phyloP scores from a whole-genome alignment of 176 grass and related monocot species.

The Avena eriantha region DNA sequence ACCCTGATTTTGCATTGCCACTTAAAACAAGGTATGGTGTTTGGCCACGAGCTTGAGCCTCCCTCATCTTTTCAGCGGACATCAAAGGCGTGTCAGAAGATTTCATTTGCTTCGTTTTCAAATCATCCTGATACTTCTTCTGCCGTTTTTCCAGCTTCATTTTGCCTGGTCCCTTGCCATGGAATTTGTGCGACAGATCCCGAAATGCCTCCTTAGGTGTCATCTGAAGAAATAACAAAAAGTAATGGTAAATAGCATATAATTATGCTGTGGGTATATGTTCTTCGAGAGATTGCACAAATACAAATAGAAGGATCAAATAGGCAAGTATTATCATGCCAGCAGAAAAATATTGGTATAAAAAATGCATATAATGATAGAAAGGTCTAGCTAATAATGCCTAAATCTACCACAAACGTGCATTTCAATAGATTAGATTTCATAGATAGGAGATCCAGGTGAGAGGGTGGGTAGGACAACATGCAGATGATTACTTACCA shows the following conservation, averaged over 20 bases:
- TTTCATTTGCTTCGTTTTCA: constrained; percentile 87
- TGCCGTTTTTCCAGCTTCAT: constrained; percentile 88
- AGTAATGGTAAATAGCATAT: constrained; percentile 24
- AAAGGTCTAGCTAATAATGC: neutral
- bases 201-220: constrained; percentile 93
- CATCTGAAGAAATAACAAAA: constrained; percentile 53
- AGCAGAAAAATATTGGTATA: neutral
- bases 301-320: neutral
- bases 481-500: constrained; percentile 57
- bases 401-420: constrained; percentile 1
- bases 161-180: constrained; percentile 92
- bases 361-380: neutral
- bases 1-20: constrained; percentile 86
- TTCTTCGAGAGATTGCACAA: neutral
- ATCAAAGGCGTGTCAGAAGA: constrained; percentile 78
- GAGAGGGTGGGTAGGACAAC: neutral
- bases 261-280: constrained; percentile 1
- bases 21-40: constrained; percentile 87
- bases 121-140: constrained; percentile 83
- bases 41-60: constrained; percentile 75
- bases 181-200: constrained; percentile 87
- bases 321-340: neutral
- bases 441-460: neutral
- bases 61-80: constrained; percentile 88
- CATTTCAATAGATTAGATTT: constrained; percentile 13